phyloP scores from a whole-genome alignment of 1,284 basidiomycete species.

The Cryptococcus sp. region DNA sequence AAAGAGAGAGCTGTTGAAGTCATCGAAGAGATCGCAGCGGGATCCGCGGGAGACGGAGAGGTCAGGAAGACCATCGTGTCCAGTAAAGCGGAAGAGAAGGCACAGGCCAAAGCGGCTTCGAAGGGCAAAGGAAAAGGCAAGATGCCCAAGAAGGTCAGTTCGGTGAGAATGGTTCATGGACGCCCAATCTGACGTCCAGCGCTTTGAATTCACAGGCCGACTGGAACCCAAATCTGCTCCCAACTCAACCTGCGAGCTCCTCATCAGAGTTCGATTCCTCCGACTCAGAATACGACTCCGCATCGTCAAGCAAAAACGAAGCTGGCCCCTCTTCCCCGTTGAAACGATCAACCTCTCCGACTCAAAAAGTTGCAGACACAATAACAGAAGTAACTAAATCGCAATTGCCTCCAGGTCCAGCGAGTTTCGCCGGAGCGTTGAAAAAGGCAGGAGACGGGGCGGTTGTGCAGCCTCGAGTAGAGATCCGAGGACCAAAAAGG shows the following conservation, averaged over 20 bases:
- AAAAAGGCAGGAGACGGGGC: conserved; percentile 33
- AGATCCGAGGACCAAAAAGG: conserved; percentile 26
- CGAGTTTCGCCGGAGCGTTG: conserved; percentile 28
- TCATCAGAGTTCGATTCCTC: conserved; percentile 53
- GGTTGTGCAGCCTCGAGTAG: conserved; percentile 35
- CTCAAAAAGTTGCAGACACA: not conserved
- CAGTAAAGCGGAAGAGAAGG: conserved; percentile 29
- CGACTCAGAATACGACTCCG: conserved; percentile 44
- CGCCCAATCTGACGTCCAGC: not conserved
- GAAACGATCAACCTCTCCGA: not conserved
- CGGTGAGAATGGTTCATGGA: not conserved
- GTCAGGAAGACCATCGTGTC: conserved; percentile 52
- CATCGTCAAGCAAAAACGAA: conserved; percentile 16
- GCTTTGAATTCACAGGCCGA: conserved; percentile 23
- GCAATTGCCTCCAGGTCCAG: conserved; percentile 2
- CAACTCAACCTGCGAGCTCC: conserved; percentile 32
- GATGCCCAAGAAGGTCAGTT: conserved; percentile 41
- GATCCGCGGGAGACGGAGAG: conserved; percentile 51
- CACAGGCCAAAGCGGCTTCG: conserved; percentile 20
- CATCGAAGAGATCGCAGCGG: conserved; percentile 60
- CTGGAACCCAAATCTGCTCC: conserved; percentile 46
- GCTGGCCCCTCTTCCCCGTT: conserved; percentile 18
- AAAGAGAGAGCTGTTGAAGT: conserved; percentile 65
- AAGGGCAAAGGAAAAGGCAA: conserved; percentile 23
- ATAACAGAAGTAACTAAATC: not conserved